A percentile compares a stretch with the other conserved stretches of the same genome.
phyloP scores from a whole-genome alignment of 352 stramenopile species.

The Pythium myriotylum region DNA sequence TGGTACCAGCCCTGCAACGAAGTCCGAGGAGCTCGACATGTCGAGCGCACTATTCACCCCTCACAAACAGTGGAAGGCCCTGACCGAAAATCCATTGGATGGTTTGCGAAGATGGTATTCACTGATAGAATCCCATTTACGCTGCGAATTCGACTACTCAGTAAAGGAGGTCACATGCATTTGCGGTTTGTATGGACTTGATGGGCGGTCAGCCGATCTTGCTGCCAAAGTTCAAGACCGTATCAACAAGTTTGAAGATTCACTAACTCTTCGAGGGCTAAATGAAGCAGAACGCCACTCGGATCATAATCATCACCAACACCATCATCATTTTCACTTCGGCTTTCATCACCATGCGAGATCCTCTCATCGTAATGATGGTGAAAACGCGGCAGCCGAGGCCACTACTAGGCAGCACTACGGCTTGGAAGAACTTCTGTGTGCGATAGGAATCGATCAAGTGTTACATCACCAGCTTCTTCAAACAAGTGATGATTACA shows the following conservation, averaged over 20 bases:
- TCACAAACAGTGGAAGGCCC: conserved; percentile 73
- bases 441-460: conserved; percentile 49
- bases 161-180: conserved; percentile 70
- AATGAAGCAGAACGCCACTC: neutral
- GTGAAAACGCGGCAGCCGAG: neutral
- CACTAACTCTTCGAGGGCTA: neutral
- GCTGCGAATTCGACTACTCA: conserved; percentile 81
- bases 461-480: conserved; percentile 50
- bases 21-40: conserved; percentile 55
- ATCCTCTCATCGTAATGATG: neutral
- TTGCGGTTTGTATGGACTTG: conserved; percentile 73
- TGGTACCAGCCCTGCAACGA: conserved; percentile 16
- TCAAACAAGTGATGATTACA: conserved; percentile 69
- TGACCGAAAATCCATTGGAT: conserved; percentile 64
- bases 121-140: conserved; percentile 81
- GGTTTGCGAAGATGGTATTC: conserved; percentile 77
- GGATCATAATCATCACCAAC: neutral
- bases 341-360: conserved; percentile 13
- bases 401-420: conserved; percentile 1
- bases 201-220: conserved; percentile 30
- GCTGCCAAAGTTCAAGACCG: conserved; percentile 19
- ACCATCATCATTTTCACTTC: conserved; percentile 14
- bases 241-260: conserved; percentile 19
- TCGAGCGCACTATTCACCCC: conserved; percentile 79
- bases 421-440: conserved; percentile 42